These are phyloP conservation scores for Tuber borchii DNA, from an alignment of 495 filamentous ascomycete species.

Conservation along the genomic window DNA sequence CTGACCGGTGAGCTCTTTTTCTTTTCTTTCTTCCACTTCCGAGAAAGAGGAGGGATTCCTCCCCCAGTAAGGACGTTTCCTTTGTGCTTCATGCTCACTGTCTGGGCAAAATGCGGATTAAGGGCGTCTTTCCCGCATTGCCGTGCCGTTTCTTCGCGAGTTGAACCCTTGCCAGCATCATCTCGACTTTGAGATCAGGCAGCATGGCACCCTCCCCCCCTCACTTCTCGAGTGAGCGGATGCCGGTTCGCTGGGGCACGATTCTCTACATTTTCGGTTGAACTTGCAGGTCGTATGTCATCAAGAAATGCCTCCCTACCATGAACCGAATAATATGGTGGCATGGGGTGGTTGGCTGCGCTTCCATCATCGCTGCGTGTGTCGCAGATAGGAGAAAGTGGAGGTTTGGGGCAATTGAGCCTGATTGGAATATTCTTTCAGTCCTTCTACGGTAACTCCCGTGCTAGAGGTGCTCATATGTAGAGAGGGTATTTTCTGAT, in stretches of 20 bases:
- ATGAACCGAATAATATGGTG: neutral
- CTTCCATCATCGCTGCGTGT: neutral
- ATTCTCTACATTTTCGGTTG: neutral
- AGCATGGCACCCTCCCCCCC: constrained; percentile 13
- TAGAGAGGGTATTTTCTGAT: neutral
- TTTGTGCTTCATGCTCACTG: neutral
- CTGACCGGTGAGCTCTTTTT: neutral
- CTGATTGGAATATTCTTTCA: neutral
- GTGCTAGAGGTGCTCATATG: neutral
- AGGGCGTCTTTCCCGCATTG: constrained; percentile 11
- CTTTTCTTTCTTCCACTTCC: neutral
- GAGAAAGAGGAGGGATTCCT: neutral
- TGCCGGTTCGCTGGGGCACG: neutral
- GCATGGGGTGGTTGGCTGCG: neutral
- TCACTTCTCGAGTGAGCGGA: neutral
- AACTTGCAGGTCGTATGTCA: neutral
- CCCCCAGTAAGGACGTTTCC: neutral
- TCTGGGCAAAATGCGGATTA: constrained; percentile 6
- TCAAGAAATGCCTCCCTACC: neutral
- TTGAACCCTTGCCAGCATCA: constrained; percentile 23
- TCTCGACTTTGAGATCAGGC: constrained; percentile 19
- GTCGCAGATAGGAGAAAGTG: neutral
- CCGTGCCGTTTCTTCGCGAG: constrained; percentile 16
- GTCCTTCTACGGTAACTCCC: neutral
- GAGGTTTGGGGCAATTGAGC: constrained; percentile 2